Conservation (phyloP, 2,329 filamentous ascomycete genomes). For the Aspergillus ochraceoroseus region DNA sequence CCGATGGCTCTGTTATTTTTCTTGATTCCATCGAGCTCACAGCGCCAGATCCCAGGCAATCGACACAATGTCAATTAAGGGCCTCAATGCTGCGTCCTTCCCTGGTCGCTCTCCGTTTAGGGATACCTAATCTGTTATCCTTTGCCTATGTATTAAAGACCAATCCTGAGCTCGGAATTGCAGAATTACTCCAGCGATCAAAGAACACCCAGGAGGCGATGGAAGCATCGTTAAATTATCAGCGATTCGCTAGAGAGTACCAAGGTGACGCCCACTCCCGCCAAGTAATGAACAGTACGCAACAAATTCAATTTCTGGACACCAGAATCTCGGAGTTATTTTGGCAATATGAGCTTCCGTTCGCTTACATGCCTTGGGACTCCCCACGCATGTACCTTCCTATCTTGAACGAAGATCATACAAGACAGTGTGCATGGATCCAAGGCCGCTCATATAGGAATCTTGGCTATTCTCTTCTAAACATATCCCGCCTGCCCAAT, state of each 20-base stretch:
- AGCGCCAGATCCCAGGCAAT: constrained; percentile 26
- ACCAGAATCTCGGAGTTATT: constrained; percentile 50
- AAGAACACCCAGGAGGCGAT: constrained; percentile 21
- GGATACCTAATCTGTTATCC: constrained; percentile 31
- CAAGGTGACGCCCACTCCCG: constrained; percentile 15
- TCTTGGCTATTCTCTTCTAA: constrained; percentile 54
- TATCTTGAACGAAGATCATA: constrained; percentile 55
- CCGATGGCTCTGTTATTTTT: constrained; percentile 59
- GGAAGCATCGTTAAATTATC: constrained; percentile 24
- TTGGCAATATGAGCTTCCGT: constrained; percentile 39
- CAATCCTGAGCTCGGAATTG: constrained; percentile 28
- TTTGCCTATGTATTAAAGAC: constrained; percentile 41
- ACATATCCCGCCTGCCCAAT: constrained; percentile 29
- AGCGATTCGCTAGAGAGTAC: constrained; percentile 38
- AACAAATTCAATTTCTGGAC: constrained; percentile 38
- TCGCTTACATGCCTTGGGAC: constrained; percentile 18
- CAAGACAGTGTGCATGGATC: constrained; percentile 55
- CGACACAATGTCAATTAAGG: too few species aligned
- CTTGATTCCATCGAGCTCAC: constrained; percentile 57
- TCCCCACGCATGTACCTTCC: constrained; percentile 58
- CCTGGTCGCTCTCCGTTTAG: constrained; percentile 32
- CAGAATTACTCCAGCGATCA: constrained; percentile 32
- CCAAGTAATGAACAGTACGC: neutral
- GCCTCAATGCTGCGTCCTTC: constrained; percentile 39
- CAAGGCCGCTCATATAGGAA: constrained; percentile 49